A percentile compares a stretch with the other conserved stretches of the same genome.
Conservation (phyloP, 164 flowering plant species). For the Sedum album region DNA sequence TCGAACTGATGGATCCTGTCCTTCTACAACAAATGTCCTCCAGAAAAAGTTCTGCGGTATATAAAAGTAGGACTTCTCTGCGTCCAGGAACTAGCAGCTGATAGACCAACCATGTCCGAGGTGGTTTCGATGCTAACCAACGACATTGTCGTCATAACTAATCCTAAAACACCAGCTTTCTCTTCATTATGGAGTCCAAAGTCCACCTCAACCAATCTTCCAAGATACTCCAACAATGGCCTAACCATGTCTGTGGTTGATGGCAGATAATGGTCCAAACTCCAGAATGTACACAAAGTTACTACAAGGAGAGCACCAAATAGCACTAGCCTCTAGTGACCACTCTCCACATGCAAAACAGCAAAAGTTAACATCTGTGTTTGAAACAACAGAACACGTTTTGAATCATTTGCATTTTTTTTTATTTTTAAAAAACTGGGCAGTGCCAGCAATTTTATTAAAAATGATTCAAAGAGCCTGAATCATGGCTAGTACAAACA, state of each 20-base stretch:
- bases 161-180: conserved; percentile 16
- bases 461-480: no score
- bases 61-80: conserved; percentile 17
- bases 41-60: conserved; percentile 10
- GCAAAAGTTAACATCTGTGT: no score
- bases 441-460: no score
- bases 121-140: conserved; percentile 16
- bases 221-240: neutral
- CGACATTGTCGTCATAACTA: neutral
- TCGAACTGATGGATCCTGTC: conserved; percentile 14
- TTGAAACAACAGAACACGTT: no score
- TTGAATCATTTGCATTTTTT: no score
- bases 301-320: no score
- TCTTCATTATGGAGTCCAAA: conserved; percentile 2
- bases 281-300: no score
- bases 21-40: neutral
- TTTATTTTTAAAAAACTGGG: no score
- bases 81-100: conserved; percentile 18
- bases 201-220: neutral
- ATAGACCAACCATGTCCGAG: conserved; percentile 17
- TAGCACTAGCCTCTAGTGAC: no score
- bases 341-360: no score
- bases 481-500: no score
- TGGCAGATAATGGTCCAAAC: neutral
- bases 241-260: neutral